Conservation (phyloP, 805 yeast species). For the Ogataea corticis region DNA sequence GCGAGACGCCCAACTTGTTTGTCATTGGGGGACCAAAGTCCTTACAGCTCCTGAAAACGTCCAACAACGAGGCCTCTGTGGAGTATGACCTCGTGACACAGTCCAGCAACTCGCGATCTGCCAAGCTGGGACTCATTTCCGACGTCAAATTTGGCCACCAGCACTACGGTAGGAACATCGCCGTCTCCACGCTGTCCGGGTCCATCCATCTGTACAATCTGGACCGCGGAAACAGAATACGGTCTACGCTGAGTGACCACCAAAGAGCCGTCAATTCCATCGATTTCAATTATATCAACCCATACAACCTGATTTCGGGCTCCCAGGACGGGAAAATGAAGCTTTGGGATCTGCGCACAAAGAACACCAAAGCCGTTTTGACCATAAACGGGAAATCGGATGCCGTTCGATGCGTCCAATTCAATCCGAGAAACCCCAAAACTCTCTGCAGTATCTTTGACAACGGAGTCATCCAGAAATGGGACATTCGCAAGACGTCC, state of each 20-base stretch:
- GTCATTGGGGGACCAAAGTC: slow-evolving; percentile 45
- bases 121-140: slow-evolving; percentile 41
- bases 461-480: slow-evolving; percentile 81
- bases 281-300: slow-evolving; percentile 40
- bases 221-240: slow-evolving; percentile 30
- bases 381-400: slow-evolving; percentile 68
- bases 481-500: slow-evolving; percentile 75
- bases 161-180: slow-evolving; percentile 39
- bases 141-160: slow-evolving; percentile 47
- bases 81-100: slow-evolving; percentile 38
- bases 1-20: slow-evolving; percentile 35
- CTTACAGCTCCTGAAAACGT: slow-evolving; percentile 39
- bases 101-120: slow-evolving; percentile 30
- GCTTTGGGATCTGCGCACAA: slow-evolving; percentile 67
- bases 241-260: slow-evolving; percentile 40
- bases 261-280: slow-evolving; percentile 48
- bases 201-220: slow-evolving; percentile 39
- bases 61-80: slow-evolving; percentile 31
- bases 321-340: slow-evolving; percentile 80
- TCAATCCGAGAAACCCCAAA: slow-evolving; percentile 51
- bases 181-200: slow-evolving; percentile 49
- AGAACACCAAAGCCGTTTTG: slow-evolving; percentile 45
- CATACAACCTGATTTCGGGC: slow-evolving; percentile 53
- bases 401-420: slow-evolving; percentile 59
- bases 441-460: slow-evolving; percentile 81